These are phyloP conservation scores for Aspergillus felis DNA, from an alignment of 2,329 filamentous ascomycete species.

Conservation along the genomic window DNA sequence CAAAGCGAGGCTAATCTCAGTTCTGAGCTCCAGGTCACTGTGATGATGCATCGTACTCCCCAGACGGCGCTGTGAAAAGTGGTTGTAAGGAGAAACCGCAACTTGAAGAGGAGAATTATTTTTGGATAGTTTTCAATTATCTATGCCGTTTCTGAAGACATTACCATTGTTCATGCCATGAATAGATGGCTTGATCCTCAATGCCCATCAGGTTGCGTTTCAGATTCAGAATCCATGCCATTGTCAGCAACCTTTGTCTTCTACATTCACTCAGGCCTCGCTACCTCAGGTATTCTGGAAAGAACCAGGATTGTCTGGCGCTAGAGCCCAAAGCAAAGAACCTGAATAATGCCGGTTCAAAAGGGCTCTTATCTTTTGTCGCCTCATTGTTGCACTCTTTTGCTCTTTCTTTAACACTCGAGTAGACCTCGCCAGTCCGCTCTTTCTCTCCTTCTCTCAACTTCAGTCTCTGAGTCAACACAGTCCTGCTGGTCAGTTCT, in stretches of 20 bases:
- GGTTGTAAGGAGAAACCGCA: not conserved
- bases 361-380: conserved; percentile 7
- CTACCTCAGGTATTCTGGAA: conserved; percentile 7
- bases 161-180: not conserved
- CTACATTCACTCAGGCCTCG: conserved; percentile 11
- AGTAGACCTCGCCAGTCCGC: conserved; percentile 18
- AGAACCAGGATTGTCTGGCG: not conserved
- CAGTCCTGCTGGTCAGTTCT: conserved; percentile 25
- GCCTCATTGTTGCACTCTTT: conserved; percentile 18
- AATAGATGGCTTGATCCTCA: not conserved
- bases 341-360: conserved; percentile 1
- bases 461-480: conserved; percentile 24
- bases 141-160: not conserved
- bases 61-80: not conserved
- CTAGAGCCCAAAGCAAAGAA: not conserved
- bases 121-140: not conserved
- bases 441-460: conserved; percentile 19
- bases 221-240: not conserved
- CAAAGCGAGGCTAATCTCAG: not conserved
- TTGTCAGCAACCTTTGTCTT: not conserved
- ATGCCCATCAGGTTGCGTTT: not conserved
- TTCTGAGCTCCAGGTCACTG: not conserved
- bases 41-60: no score
- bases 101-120: not conserved
- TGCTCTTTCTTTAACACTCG: conserved; percentile 20